Evolutionary conservation across 2,329 filamentous ascomycete genomes (phyloP), one percentile per base, ranked within the genome.

Genomic region (Colletotrichum gloeosporioides): DNA sequence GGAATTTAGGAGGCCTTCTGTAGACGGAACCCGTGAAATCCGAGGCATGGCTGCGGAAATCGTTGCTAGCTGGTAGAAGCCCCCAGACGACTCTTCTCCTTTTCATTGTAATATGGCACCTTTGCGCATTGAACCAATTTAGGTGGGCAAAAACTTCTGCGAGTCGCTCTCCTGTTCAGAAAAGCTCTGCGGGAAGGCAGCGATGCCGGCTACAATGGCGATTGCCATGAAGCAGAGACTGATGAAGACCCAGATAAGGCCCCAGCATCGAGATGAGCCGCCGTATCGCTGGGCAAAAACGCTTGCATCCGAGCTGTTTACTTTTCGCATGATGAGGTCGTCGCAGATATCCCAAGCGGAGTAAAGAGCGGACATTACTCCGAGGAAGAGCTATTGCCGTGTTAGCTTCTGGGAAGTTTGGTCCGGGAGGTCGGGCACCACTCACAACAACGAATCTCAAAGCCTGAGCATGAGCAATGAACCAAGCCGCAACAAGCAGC

Each of bases 261-360:
- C 94, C 94, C 95, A 96, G 87, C 94, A 96, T 81, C 94, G 93
- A 2, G 93, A 95, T 0, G 93, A 95, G 44, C 94, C 94, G 13
- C 94, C 94, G 79, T 96, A 96, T 27, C 92, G 89, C 84, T 95
- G 89, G 9, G 94, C 94, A 80, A 96, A 96, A 34, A 95, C 93
- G 79, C 93, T 95, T 36, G 94, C 94, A 81, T 96, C 94, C 6
- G 94, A 95, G 27, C 90, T 92, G 83, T 96, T 96, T 68, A 96
- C 93, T 85, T 96, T 96, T 75, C 94, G 90, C 6, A 96, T 86
- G 79, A 96, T 95, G 36, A 96, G 87, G 79, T 96, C 94, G 81
- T 96, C 94, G 84, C 94, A 96, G 79, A 96, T 96, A 86, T 96
- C 94, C 94, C 94, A 96, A 7, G 95, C 94, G 78, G 93, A 95